These are phyloP conservation scores for Citrullus amarus DNA, from an alignment of 306 rosid genomes.

Conservation along the genomic window DNA sequence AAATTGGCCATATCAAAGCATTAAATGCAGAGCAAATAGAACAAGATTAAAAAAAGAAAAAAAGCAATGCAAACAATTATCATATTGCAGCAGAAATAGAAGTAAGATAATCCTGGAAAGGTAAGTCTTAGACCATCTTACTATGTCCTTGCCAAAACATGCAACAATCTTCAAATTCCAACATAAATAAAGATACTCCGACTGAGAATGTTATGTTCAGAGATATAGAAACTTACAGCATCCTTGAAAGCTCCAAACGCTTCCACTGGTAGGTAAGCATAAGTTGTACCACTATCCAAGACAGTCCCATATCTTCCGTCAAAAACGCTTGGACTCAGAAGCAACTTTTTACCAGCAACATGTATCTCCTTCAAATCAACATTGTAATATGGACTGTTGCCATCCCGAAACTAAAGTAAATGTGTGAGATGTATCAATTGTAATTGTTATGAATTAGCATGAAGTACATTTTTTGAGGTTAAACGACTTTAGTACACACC, in stretches of 20 bases:
- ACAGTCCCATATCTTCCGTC: conserved; percentile 77
- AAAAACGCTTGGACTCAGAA: conserved; percentile 51
- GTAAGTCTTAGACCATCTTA: not conserved
- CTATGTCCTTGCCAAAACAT: not conserved
- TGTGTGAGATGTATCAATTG: conserved; percentile 72
- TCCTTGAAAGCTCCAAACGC: conserved; percentile 67
- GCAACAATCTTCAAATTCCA: conserved; percentile 1
- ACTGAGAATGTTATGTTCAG: not conserved
- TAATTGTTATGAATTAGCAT: conserved; percentile 43
- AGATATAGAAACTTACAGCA: conserved; percentile 52
- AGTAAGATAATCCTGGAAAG: not conserved
- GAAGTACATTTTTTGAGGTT: conserved; percentile 18
- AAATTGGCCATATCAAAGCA: not conserved
- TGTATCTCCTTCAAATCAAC: conserved; percentile 79
- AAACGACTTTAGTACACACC: conserved; percentile 40
- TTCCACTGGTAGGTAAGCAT: conserved; percentile 72
- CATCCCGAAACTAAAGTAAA: conserved; percentile 99
- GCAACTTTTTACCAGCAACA: conserved; percentile 76
- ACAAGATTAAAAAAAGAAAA: not conserved
- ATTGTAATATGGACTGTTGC: conserved; percentile 98
- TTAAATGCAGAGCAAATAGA: not conserved
- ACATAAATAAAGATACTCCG: conserved; percentile 12
- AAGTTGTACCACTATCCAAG: conserved; percentile 95
- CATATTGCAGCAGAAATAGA: not conserved
- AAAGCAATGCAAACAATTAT: not conserved